These are phyloP conservation scores for Bryoglossum gracile DNA, from an alignment of 495 filamentous ascomycete genomes.

Conservation along the genomic window DNA sequence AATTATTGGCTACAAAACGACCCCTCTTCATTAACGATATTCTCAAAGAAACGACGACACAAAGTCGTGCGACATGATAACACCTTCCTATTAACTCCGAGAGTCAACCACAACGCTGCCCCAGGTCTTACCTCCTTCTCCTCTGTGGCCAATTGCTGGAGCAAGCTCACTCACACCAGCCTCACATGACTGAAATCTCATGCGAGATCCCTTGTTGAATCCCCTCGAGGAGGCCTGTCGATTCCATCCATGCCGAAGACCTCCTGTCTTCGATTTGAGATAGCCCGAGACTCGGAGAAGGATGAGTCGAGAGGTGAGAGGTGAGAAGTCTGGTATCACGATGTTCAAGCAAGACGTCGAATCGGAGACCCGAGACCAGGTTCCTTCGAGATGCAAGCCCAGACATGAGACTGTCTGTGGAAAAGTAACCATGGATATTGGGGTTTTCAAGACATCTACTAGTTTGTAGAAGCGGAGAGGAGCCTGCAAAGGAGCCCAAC, in stretches of 20 bases:
- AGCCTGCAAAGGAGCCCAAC: not conserved
- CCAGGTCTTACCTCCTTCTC: conserved; percentile 15
- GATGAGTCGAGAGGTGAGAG: too few relatives aligned
- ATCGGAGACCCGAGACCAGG: conserved; percentile 8
- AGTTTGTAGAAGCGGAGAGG: too few relatives aligned
- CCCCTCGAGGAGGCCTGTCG: too few relatives aligned
- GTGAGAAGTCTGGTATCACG: conserved; percentile 7
- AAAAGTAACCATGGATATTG: too few relatives aligned
- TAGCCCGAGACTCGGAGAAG: conserved; percentile 7
- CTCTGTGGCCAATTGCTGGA: conserved; percentile 18
- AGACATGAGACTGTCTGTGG: not conserved
- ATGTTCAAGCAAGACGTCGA: conserved; percentile 13
- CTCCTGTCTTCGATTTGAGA: too few relatives aligned
- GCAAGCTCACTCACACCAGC: conserved; percentile 15
- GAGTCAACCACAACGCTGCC: conserved; percentile 8
- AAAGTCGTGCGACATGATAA: not conserved
- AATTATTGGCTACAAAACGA: conserved; percentile 20
- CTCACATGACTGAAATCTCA: conserved; percentile 25
- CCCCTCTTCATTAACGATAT: not conserved
- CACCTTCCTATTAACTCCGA: not conserved
- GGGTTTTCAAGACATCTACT: not conserved
- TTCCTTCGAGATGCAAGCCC: conserved; percentile 15
- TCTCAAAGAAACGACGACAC: not conserved
- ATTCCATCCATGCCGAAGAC: too few relatives aligned
- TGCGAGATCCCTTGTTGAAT: conserved; percentile 21